Evolutionary conservation across 1,139 yeast genomes (phyloP).

Genomic region (Keqinozyma sinolaborantium): DNA sequence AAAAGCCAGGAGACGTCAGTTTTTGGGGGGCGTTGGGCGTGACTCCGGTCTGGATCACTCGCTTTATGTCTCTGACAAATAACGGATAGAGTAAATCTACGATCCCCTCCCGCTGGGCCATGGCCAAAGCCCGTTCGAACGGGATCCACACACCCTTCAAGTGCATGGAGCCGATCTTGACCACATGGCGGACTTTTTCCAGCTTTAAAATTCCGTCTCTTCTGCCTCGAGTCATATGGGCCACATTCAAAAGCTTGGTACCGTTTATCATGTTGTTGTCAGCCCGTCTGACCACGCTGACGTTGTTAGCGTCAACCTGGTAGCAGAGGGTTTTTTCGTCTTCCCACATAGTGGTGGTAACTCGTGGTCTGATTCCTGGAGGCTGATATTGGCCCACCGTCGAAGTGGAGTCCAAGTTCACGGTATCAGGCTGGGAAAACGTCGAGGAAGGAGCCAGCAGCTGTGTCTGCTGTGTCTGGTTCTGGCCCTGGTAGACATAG

Average conservation of each 20-base stretch:
- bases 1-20: constrained; percentile 9
- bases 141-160: constrained; percentile 98
- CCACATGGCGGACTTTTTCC: constrained; percentile 87
- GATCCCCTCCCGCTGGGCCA: constrained; percentile 88
- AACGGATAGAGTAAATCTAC: constrained; percentile 83
- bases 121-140: constrained; percentile 84
- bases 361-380: constrained; percentile 69
- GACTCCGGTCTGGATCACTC: constrained; percentile 56
- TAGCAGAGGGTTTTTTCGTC: constrained; percentile 93
- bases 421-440: constrained; percentile 8
- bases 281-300: constrained; percentile 88
- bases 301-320: constrained; percentile 92
- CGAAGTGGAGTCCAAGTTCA: constrained; percentile 23
- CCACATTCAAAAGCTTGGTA: constrained; percentile 64
- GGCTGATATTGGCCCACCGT: constrained; percentile 49
- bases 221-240: constrained; percentile 56
- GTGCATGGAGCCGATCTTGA: constrained; percentile 95
- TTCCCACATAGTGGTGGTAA: constrained; percentile 96
- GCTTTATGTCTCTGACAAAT: constrained; percentile 81
- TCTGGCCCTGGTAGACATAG: constrained; percentile 6
- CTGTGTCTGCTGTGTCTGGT: constrained; percentile 9
- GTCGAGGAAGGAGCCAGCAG: constrained; percentile 2
- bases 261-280: constrained; percentile 95
- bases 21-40: constrained; percentile 26
- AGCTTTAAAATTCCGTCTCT: constrained; percentile 67